Conservation (phyloP, 306 rosid species). For the Herpetospermum pedunculosum region DNA sequence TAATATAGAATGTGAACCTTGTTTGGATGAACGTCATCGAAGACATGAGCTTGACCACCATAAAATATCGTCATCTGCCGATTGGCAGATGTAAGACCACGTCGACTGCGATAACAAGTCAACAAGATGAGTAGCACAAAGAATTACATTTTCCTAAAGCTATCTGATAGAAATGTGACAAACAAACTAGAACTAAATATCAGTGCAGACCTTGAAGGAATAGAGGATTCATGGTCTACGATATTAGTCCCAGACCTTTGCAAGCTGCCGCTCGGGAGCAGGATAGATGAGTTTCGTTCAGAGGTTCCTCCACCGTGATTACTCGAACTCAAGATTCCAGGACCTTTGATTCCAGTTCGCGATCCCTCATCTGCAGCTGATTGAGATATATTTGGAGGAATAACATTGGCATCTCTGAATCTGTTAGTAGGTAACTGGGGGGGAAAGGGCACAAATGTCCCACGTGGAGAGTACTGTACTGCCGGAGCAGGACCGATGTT, state of each 20-base stretch:
- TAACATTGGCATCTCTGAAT: conserved; percentile 51
- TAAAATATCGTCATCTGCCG: conserved; percentile 96
- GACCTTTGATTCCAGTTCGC: conserved; percentile 89
- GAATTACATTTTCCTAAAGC: neutral
- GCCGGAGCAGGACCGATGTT: conserved; percentile 47
- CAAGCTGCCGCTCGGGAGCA: conserved; percentile 48
- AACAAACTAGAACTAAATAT: neutral
- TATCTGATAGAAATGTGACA: neutral
- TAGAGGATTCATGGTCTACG: conserved; percentile 47
- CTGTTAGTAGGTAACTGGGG: conserved; percentile 47
- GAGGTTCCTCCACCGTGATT: conserved; percentile 31
- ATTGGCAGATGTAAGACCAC: conserved; percentile 46
- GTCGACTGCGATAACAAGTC: conserved; percentile 45
- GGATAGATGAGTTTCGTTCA: conserved; percentile 48
- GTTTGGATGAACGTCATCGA: conserved; percentile 88
- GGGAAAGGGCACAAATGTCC: conserved; percentile 34
- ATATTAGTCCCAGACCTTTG: conserved; percentile 39
- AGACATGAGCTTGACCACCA: conserved; percentile 98
- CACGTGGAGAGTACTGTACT: conserved; percentile 45
- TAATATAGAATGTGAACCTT: conserved; percentile 41
- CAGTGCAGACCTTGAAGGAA: conserved; percentile 35
- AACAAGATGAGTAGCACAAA: conserved; percentile 2
- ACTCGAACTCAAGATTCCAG: conserved; percentile 60
- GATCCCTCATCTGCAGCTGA: conserved; percentile 97
- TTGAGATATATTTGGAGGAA: conserved; percentile 74